Conservation (phyloP, 2,329 filamentous ascomycete genomes). For the Malbranchea cinnamomea region DNA sequence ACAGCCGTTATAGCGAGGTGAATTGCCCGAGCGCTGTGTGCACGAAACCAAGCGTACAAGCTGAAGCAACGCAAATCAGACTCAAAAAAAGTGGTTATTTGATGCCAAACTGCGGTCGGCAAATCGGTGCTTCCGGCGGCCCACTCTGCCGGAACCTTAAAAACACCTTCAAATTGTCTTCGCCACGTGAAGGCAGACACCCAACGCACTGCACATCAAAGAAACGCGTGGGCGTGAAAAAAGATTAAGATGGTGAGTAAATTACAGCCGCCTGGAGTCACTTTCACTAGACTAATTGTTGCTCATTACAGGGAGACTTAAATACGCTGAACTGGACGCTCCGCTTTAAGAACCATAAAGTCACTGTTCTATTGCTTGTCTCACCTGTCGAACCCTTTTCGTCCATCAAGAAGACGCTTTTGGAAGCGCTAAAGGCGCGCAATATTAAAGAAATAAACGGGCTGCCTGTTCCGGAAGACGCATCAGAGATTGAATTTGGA, state of each 20-base stretch:
- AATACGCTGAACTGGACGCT: conserved; percentile 46
- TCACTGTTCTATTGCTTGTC: conserved; percentile 55
- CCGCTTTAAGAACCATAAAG: conserved; percentile 56
- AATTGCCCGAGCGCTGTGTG: too few relatives aligned
- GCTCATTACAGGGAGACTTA: conserved; percentile 3
- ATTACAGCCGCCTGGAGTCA: conserved; percentile 22
- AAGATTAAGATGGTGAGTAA: conserved; percentile 40
- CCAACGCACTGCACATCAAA: too few relatives aligned
- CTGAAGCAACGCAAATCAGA: too few relatives aligned
- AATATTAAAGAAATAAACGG: conserved; percentile 26
- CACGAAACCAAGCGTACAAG: too few relatives aligned
- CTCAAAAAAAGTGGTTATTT: too few relatives aligned
- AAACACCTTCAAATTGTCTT: too few relatives aligned
- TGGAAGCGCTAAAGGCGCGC: conserved; percentile 38
- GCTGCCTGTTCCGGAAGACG: conserved; percentile 22
- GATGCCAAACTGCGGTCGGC: too few relatives aligned
- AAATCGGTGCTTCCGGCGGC: too few relatives aligned
- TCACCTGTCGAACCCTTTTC: conserved; percentile 43
- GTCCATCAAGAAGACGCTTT: conserved; percentile 42
- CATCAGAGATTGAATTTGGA: conserved; percentile 32
- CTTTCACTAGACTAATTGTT: background rate
- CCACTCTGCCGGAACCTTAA: too few relatives aligned
- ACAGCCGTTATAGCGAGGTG: too few relatives aligned
- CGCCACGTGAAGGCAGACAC: too few relatives aligned
- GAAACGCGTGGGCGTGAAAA: too few relatives aligned